Conservation (phyloP, 2,329 filamentous ascomycete species). For the Chaetomium sp. region DNA sequence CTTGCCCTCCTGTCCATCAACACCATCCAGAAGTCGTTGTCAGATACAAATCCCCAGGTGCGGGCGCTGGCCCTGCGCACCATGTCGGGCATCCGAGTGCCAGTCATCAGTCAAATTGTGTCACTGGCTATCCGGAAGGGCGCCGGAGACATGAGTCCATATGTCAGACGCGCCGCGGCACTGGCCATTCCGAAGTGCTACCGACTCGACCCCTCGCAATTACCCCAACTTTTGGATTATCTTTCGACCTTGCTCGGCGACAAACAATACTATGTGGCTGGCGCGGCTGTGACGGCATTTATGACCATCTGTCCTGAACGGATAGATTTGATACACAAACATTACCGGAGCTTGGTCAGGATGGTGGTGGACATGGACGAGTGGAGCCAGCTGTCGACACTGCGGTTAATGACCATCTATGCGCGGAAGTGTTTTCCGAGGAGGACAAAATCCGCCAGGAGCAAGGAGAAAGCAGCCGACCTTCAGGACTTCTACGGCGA, state of each 20-base stretch:
- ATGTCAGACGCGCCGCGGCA: slow-evolving; percentile 89
- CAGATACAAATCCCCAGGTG: slow-evolving; percentile 86
- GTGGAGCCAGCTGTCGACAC: slow-evolving; percentile 86
- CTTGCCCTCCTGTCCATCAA: slow-evolving; percentile 96
- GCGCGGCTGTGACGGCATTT: slow-evolving; percentile 87
- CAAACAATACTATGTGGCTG: slow-evolving; percentile 94
- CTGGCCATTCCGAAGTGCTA: slow-evolving; percentile 96
- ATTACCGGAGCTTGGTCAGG: slow-evolving; percentile 81
- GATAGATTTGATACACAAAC: slow-evolving; percentile 85
- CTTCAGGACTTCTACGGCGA: slow-evolving; percentile 83
- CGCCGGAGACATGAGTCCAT: slow-evolving; percentile 88
- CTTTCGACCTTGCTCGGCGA: slow-evolving; percentile 78
- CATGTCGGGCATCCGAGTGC: slow-evolving; percentile 96
- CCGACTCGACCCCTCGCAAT: slow-evolving; percentile 79
- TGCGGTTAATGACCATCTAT: slow-evolving; percentile 82
- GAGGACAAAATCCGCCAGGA: slow-evolving; percentile 60
- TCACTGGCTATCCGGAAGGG: slow-evolving; percentile 95
- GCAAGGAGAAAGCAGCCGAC: slow-evolving; percentile 43
- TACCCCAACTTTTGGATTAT: slow-evolving; percentile 83
- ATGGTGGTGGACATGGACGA: slow-evolving; percentile 99
- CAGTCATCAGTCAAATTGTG: slow-evolving; percentile 97
- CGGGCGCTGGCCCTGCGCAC: slow-evolving; percentile 90
- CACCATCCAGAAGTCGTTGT: slow-evolving; percentile 96
- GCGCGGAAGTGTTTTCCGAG: slow-evolving; percentile 84
- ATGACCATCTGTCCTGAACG: slow-evolving; percentile 85